Base-by-base conservation (phyloP, 2,329 filamentous ascomycete species). In the Fusarium tuaranense region DNA sequence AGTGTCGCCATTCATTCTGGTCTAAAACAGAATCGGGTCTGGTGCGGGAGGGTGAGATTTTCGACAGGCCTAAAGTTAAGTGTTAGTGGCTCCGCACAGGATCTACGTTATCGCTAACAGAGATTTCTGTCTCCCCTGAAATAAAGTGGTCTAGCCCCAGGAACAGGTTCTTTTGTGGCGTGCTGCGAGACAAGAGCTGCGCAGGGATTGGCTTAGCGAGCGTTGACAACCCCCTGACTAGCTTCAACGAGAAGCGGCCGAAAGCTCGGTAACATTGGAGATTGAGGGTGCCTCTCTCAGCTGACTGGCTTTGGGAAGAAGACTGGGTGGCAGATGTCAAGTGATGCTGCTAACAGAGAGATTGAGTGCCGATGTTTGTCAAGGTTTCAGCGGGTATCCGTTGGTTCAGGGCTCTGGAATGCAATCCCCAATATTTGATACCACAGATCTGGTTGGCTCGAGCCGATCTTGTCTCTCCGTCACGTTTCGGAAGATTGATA, bases 121-220 rank as follows among this genome's bases (percentile, higher is more conserved):
- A 1, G 10, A 0, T 27, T 30, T 69, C 39, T 68, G 39, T 62
- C 60, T 55, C 9, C 10, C 20, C 12, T 34, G 7, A 9, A 30
- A 53, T 27, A 53, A 38, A 59, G 46, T n/a, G 64, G 62, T 60
- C 48, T 69, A 64, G 61, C 13, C 13, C 25, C 32, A 27, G 36
- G 59, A 44, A 46, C 57, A 53, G 68, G 72, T 38, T 58, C 72
- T 72, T 74, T 74, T 74, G 71, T 74, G 41, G 39, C 58, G 51
- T 36, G 22, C 22, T 72, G 48, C 63, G 22, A 30, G 18, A 36
- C 67, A 68, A 48, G 67, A 64, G 25, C 39, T 46, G 59, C 38
- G 30, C 60, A 63, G 20, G 60, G 30, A 59, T 59, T 59, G 55
- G 58, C 36, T 30, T 30, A 41, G 58, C 38, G 58, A 60, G 63